Conservation (phyloP, 208 protist species). For the Trypanosoma scelopori region DNA sequence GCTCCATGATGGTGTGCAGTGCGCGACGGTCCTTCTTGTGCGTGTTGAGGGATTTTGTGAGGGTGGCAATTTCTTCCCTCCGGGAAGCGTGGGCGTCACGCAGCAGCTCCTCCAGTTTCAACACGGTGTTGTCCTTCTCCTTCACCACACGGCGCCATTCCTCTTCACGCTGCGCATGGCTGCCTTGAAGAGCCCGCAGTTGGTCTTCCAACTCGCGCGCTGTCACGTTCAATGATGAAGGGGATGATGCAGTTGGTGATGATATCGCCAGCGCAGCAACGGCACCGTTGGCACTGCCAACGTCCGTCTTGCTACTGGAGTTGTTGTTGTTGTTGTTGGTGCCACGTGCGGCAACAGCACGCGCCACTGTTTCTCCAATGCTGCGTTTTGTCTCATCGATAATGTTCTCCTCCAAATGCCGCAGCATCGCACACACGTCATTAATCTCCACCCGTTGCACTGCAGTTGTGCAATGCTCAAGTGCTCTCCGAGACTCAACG, state of each 20-base stretch:
- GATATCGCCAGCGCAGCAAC: not conserved
- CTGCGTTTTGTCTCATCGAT: slow-evolving; percentile 18
- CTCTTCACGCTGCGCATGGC: slow-evolving; percentile 11
- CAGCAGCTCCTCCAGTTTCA: slow-evolving; percentile 20
- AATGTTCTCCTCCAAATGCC: slow-evolving; percentile 49
- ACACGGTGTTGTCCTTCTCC: slow-evolving; percentile 19
- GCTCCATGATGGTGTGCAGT: slow-evolving; percentile 87
- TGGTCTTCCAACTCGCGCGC: slow-evolving; percentile 3
- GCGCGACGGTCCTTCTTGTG: slow-evolving; percentile 81
- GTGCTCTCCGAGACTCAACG: slow-evolving; percentile 48
- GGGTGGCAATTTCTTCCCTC: slow-evolving; percentile 13
- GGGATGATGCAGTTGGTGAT: not conserved
- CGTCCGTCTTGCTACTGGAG: too few relatives aligned
- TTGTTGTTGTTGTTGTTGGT: slow-evolving; percentile 6
- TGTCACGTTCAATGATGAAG: too few relatives aligned
- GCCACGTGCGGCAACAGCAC: not conserved
- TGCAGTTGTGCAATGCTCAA: slow-evolving; percentile 31
- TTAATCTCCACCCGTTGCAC: slow-evolving; percentile 35
- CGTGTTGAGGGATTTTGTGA: slow-evolving; percentile 29
- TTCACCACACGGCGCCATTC: slow-evolving; percentile 16
- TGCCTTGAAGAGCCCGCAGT: not conserved
- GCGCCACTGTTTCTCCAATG: slow-evolving; percentile 6
- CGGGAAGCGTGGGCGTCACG: not conserved
- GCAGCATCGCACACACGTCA: slow-evolving; percentile 48
- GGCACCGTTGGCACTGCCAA: not conserved